phyloP scores from a whole-genome alignment of 495 filamentous ascomycete species.

The Usnea hakonensis region DNA sequence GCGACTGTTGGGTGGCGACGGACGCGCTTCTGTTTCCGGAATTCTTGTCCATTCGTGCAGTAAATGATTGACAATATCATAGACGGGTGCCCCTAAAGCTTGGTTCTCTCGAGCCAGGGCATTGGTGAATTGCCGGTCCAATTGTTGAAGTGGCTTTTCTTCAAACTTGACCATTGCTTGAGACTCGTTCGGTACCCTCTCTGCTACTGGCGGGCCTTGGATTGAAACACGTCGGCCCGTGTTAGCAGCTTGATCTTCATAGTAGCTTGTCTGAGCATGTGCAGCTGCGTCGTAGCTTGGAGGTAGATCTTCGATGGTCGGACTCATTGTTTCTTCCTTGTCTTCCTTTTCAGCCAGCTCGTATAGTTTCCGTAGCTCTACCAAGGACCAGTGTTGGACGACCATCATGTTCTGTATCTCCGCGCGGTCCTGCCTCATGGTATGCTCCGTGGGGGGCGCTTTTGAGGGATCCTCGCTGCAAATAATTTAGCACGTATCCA shows the following conservation, averaged over 20 bases:
- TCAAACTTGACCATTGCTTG: constrained; percentile 28
- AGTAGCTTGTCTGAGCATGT: constrained; percentile 16
- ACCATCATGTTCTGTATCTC: constrained; percentile 43
- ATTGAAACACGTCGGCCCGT: constrained; percentile 12
- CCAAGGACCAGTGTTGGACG: constrained; percentile 39
- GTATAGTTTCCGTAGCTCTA: constrained; percentile 36
- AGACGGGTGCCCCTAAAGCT: constrained; percentile 34
- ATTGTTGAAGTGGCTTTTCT: constrained; percentile 28
- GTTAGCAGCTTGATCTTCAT: constrained; percentile 9
- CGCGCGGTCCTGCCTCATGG: constrained; percentile 36
- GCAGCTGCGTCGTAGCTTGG: constrained; percentile 26
- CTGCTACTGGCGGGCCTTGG: constrained; percentile 9
- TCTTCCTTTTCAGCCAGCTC: constrained; percentile 34
- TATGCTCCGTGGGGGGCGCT: constrained; percentile 24
- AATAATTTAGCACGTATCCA: constrained; percentile 1
- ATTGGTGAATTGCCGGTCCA: constrained; percentile 31
- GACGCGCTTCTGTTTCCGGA: constrained; percentile 10
- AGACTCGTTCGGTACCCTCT: constrained; percentile 11
- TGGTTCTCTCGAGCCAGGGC: constrained; percentile 36
- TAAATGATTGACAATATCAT: constrained; percentile 32
- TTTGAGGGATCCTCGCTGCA: constrained; percentile 16
- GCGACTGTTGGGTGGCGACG: background rate
- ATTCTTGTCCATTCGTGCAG: constrained; percentile 32
- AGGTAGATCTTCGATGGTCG: constrained; percentile 22
- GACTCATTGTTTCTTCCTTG: constrained; percentile 21